Percentiles rank a stretch among this genome's conserved stretches.
Evolutionary conservation across 768 basidiomycete genomes (phyloP).

Genomic region (Hericium erinaceus): DNA sequence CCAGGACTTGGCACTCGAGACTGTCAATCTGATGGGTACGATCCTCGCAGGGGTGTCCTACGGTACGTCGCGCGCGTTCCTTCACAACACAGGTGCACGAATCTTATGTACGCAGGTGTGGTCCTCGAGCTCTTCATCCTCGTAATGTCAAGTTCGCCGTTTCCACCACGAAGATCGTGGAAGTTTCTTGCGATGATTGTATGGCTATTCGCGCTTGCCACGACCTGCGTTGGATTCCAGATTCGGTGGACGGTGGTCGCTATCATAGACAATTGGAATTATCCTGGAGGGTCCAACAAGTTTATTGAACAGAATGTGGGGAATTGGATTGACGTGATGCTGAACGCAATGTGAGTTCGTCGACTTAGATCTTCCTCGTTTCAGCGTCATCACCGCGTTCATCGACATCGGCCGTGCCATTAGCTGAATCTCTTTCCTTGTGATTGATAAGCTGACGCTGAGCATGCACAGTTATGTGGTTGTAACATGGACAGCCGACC

Average conservation of each 20-base stretch:
- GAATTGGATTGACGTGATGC: slow-evolving; percentile 12
- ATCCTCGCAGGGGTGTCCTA: slow-evolving; percentile 18
- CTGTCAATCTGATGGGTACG: slow-evolving; percentile 14
- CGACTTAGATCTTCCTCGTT: not conserved
- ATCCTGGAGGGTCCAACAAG: slow-evolving; percentile 15
- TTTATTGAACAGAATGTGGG: slow-evolving; percentile 15
- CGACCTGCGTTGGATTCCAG: slow-evolving; percentile 6
- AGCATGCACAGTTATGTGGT: not conserved
- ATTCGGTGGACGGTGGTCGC: slow-evolving; percentile 12
- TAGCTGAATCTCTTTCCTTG: not conserved
- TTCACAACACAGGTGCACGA: no score
- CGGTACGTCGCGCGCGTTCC: slow-evolving; percentile 11
- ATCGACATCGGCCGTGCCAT: no score
- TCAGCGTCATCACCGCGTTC: not conserved
- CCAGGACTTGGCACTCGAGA: slow-evolving; percentile 2
- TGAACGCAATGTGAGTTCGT: slow-evolving; percentile 18
- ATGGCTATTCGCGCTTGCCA: slow-evolving; percentile 10
- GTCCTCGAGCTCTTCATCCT: slow-evolving; percentile 10
- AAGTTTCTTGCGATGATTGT: not conserved
- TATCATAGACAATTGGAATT: slow-evolving; percentile 16
- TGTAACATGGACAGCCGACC: not conserved
- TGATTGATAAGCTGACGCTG: not conserved
- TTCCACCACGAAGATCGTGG: not conserved
- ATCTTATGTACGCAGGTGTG: slow-evolving; percentile 8
- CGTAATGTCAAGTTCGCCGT: not conserved